These are phyloP conservation scores for Bipolaris zeicola DNA, from an alignment of 2,329 filamentous ascomycete genomes.

Conservation along the genomic window DNA sequence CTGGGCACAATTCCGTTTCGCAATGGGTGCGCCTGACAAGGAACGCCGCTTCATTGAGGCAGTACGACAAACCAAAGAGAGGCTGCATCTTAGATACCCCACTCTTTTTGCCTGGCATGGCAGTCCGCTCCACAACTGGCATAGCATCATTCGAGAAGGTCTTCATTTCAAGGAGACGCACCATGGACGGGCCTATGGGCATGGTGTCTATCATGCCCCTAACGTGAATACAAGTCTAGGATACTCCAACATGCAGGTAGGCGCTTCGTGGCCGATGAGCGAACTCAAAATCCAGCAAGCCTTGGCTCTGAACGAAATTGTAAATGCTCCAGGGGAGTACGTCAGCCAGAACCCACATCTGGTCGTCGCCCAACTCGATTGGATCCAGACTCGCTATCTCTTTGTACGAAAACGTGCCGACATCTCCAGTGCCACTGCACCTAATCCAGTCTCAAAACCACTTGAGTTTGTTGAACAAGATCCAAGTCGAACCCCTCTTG, in stretches of 20 bases:
- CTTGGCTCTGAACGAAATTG: constrained; percentile 81
- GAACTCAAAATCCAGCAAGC: constrained; percentile 63
- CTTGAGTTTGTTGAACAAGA: constrained; percentile 49
- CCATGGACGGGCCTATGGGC: constrained; percentile 73
- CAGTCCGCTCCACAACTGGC: constrained; percentile 78
- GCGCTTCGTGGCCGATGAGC: constrained; percentile 65
- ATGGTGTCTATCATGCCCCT: constrained; percentile 82
- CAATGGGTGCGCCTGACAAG: constrained; percentile 89
- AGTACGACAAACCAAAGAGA: constrained; percentile 56
- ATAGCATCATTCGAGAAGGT: constrained; percentile 83
- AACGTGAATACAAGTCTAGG: constrained; percentile 61
- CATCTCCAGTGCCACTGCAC: background rate
- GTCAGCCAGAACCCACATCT: constrained; percentile 62
- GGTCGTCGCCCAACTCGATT: constrained; percentile 76
- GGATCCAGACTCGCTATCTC: constrained; percentile 89
- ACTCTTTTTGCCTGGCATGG: constrained; percentile 90
- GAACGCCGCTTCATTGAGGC: constrained; percentile 74
- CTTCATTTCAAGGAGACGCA: constrained; percentile 69
- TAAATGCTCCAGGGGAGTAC: constrained; percentile 73
- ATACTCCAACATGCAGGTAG: constrained; percentile 51
- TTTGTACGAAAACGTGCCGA: constrained; percentile 59
- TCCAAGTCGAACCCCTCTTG: constrained; percentile 49
- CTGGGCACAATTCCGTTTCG: constrained; percentile 84
- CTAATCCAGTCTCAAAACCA: constrained; percentile 25
- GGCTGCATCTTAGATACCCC: constrained; percentile 58